Base-by-base conservation (phyloP, 768 basidiomycete species). In the Peribolospora baueri region DNA sequence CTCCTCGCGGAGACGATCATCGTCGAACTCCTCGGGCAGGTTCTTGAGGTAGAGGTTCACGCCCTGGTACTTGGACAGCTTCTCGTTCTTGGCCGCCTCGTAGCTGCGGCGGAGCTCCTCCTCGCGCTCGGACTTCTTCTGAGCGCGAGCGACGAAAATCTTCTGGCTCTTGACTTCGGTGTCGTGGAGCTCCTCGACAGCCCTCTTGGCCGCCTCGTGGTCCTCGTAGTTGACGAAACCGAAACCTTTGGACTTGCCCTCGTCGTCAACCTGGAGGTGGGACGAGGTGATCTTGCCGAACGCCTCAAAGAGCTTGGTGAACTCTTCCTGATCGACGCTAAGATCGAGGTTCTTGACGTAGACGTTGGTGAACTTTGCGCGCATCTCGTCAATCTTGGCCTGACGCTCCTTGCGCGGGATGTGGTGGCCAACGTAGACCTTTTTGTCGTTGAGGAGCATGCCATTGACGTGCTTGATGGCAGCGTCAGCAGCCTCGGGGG, bases 1-100 rank as follows among this genome's bases (percentile, higher is more conserved):
- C 70, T 97, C 93, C 61, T 76, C 73, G 58, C 88, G 84, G 64
- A 98, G 81, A 70, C 88, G 88, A 57, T 98, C 93, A 65, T 98
- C 93, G 65, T 95, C 87, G 67, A 68, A 67, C 62, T 93, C 90
- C 68, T 95, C 91, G 70, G 95, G 91, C 68, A 98, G 71, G 73
- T 98, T 98, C 78, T 97, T 98, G 79, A 97, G 81, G 74, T 97
- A 98, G 56, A 98, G 75, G 73, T 98, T 98, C 69, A 95, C 90
- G 56, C 93, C 93, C 63, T 93, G 88, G 65, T 86, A 93, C 71
- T 98, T 98, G 80, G 80, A 83, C 64, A 90, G 70, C 70, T 90
- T 88, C 77, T 98, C 93, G 77, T 87, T 77, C 72, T 88, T 87
- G 52, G 87, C 84, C 65, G 81, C 80, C 71, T 98, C 91, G 69